Evolutionary conservation across 306 rosid genomes (phyloP).

Genomic region (Hippophae gyantsensis): DNA sequence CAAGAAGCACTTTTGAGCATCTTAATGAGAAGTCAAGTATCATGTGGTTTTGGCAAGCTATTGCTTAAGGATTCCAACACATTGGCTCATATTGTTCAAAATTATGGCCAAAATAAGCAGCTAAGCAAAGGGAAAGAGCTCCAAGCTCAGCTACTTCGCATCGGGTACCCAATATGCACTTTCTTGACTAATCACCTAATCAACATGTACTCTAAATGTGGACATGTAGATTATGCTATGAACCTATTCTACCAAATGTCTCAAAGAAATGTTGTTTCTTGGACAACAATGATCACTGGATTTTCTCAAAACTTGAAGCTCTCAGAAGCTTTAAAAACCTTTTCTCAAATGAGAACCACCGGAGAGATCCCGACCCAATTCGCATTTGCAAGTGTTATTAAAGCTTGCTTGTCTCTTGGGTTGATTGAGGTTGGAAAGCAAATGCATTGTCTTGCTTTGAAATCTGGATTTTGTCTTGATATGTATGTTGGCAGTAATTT

Average conservation of each 20-base stretch:
- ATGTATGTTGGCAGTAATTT: slow-evolving; percentile 47
- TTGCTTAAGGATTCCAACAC: slow-evolving; percentile 19
- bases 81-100: slow-evolving; percentile 33
- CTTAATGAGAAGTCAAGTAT: slow-evolving; percentile 14
- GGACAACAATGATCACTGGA: slow-evolving; percentile 48
- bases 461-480: slow-evolving; percentile 31
- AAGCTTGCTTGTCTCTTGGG: slow-evolving; percentile 39
- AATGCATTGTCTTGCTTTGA: slow-evolving; percentile 40
- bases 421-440: slow-evolving; percentile 34
- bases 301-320: slow-evolving; percentile 37
- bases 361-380: slow-evolving; percentile 32
- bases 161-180: slow-evolving; percentile 23
- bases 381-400: slow-evolving; percentile 40
- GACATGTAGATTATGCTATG: slow-evolving; percentile 26
- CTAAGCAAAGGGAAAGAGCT: slow-evolving; percentile 41
- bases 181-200: slow-evolving; percentile 41
- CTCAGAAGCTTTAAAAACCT: slow-evolving; percentile 27
- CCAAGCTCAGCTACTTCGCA: slow-evolving; percentile 45
- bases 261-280: slow-evolving; percentile 44
- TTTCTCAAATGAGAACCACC: slow-evolving; percentile 30
- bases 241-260: slow-evolving; percentile 43
- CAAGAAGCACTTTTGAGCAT: neutral
- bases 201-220: slow-evolving; percentile 40
- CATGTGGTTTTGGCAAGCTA: slow-evolving; percentile 8
- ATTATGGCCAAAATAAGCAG: slow-evolving; percentile 34